A percentile compares a stretch with the other conserved stretches of the same genome.
Evolutionary conservation across 352 stramenopile species (phyloP).

Genomic region (Elongisporangium anandrum): DNA sequence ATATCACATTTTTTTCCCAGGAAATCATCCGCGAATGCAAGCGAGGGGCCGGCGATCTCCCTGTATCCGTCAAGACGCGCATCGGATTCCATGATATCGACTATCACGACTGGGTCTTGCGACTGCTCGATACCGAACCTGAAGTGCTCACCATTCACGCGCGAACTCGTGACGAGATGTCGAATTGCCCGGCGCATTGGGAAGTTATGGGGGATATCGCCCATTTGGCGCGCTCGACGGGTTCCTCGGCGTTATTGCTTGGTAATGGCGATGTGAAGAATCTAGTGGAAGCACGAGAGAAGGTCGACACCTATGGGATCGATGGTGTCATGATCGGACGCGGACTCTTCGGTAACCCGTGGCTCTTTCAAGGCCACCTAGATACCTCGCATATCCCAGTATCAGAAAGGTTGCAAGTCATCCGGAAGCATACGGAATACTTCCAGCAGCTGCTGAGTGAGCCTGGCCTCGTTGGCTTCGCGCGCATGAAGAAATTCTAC

Average conservation of each 20-base stretch:
- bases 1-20: slow-evolving; percentile 5
- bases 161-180: slow-evolving; percentile 79
- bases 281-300: slow-evolving; percentile 56
- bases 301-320: slow-evolving; percentile 62
- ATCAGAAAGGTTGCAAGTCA: slow-evolving; percentile 49
- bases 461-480: slow-evolving; percentile 47
- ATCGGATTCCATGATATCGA: slow-evolving; percentile 77
- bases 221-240: slow-evolving; percentile 36
- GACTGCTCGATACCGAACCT: slow-evolving; percentile 57
- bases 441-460: slow-evolving; percentile 54
- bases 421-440: slow-evolving; percentile 61
- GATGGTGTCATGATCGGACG: slow-evolving; percentile 80
- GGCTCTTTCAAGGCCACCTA: slow-evolving; percentile 66
- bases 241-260: slow-evolving; percentile 61
- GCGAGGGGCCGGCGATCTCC: slow-evolving; percentile 52
- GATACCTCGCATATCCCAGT: slow-evolving; percentile 50
- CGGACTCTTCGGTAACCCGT: slow-evolving; percentile 75
- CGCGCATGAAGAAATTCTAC: slow-evolving; percentile 82
- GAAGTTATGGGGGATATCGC: slow-evolving; percentile 76
- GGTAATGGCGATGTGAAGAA: slow-evolving; percentile 75
- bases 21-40: slow-evolving; percentile 68
- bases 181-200: slow-evolving; percentile 76
- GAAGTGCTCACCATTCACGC: slow-evolving; percentile 79
- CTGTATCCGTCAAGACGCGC: slow-evolving; percentile 76
- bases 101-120: slow-evolving; percentile 73